Evolutionary conservation across 2,329 filamentous ascomycete species (phyloP).

Genomic region (Diaporthe sp.): DNA sequence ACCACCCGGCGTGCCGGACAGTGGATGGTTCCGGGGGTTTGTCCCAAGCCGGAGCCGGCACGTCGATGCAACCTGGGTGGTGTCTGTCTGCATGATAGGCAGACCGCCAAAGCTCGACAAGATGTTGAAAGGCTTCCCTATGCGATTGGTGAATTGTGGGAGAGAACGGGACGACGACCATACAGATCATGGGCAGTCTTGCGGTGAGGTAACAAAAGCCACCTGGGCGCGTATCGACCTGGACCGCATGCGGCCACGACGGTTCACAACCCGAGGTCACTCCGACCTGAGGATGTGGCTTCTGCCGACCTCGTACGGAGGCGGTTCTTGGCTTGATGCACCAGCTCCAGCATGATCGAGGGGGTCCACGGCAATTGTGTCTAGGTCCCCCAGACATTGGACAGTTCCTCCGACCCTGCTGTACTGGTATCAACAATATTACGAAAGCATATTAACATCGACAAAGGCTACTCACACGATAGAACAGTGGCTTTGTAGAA

Average conservation of each 20-base stretch:
- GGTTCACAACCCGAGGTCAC: constrained; percentile 7
- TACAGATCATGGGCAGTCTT: background rate
- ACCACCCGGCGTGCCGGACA: background rate
- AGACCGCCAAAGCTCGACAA: constrained; percentile 25
- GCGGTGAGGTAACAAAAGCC: constrained; percentile 25
- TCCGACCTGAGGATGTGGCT: constrained; percentile 22
- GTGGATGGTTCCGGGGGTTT: background rate
- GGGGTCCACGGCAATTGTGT: constrained; percentile 22
- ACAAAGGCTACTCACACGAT: constrained; percentile 1
- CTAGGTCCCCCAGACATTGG: background rate
- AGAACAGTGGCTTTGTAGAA: constrained; percentile 8
- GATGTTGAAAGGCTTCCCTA: background rate
- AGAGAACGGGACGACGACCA: constrained; percentile 1
- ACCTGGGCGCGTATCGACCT: constrained; percentile 12
- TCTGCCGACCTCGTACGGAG: constrained; percentile 13
- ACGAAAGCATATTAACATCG: background rate
- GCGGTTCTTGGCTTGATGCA: constrained; percentile 29
- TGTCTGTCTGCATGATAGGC: constrained; percentile 21
- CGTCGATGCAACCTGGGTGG: constrained; percentile 10
- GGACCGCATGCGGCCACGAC: constrained; percentile 15
- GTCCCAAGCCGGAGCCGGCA: constrained; percentile 8
- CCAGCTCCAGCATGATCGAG: constrained; percentile 14
- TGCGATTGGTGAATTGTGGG: constrained; percentile 14
- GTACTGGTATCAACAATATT: background rate
- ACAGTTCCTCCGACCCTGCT: background rate